phyloP scores from a whole-genome alignment of 73 alveolate species.

The Stentor coeruleus region DNA sequence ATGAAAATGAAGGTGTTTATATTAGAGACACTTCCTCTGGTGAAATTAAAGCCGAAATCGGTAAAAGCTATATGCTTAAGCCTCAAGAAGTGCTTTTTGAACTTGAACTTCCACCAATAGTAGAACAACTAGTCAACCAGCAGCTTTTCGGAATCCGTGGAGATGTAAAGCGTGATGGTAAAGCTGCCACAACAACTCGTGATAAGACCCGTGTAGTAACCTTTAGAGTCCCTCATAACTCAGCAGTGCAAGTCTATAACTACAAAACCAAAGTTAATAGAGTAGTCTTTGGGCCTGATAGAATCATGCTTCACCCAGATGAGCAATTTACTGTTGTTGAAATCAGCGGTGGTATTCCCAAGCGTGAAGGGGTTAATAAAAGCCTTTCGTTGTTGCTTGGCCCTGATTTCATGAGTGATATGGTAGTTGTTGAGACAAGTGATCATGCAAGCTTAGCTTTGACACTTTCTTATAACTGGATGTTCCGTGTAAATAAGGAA shows the following conservation, averaged over 20 bases:
- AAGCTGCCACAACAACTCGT: slow-evolving; percentile 25
- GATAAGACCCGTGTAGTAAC: slow-evolving; percentile 50
- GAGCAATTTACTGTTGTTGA: slow-evolving; percentile 66
- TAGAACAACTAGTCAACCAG: slow-evolving; percentile 43
- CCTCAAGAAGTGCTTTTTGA: slow-evolving; percentile 66
- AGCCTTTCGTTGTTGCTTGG: slow-evolving; percentile 55
- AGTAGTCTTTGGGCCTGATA: slow-evolving; percentile 80
- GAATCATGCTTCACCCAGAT: slow-evolving; percentile 74
- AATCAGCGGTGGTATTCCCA: slow-evolving; percentile 69
- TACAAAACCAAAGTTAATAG: slow-evolving; percentile 51
- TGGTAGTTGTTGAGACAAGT: slow-evolving; percentile 65
- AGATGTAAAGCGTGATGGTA: slow-evolving; percentile 27
- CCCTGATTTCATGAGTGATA: slow-evolving; percentile 70
- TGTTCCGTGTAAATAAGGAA: slow-evolving; percentile 47
- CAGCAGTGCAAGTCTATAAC: slow-evolving; percentile 69
- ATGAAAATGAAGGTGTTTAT: slow-evolving; percentile 78
- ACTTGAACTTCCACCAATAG: slow-evolving; percentile 48
- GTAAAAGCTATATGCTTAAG: slow-evolving; percentile 63
- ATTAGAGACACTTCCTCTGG: slow-evolving; percentile 69
- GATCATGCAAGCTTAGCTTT: slow-evolving; percentile 75
- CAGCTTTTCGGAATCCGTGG: not conserved
- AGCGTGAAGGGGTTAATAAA: slow-evolving; percentile 47
- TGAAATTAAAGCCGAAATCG: slow-evolving; percentile 65
- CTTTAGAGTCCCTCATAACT: slow-evolving; percentile 73
- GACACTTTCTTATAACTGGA: slow-evolving; percentile 68